Conservation (phyloP, 2,329 filamentous ascomycete genomes). For the Colletotrichum tanaceti region DNA sequence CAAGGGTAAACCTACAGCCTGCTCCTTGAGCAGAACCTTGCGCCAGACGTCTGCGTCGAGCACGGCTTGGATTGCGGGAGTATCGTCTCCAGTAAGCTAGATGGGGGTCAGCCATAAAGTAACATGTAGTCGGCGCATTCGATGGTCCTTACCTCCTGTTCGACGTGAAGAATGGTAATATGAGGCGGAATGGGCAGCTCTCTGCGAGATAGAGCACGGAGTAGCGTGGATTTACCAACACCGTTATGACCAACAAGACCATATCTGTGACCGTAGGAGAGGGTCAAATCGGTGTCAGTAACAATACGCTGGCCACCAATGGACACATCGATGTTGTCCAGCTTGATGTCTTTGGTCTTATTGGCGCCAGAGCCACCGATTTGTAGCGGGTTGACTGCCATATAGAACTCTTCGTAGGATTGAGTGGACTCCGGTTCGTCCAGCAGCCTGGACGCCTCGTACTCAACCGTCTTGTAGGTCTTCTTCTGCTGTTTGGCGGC, state of each 20-base stretch:
- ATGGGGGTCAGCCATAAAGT: slow-evolving; percentile 40
- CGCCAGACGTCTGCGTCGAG: slow-evolving; percentile 98
- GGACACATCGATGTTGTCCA: slow-evolving; percentile 94
- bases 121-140: not conserved
- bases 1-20: slow-evolving; percentile 70
- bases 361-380: slow-evolving; percentile 76
- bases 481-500: slow-evolving; percentile 99
- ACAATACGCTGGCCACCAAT: slow-evolving; percentile 91
- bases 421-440: slow-evolving; percentile 84
- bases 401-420: slow-evolving; percentile 99
- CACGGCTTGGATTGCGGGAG: slow-evolving; percentile 92
- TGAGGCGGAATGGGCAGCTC: slow-evolving; percentile 95
- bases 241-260: slow-evolving; percentile 99
- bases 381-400: slow-evolving; percentile 98
- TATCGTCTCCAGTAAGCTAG: slow-evolving; percentile 94
- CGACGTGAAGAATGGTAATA: slow-evolving; percentile 98
- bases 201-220: slow-evolving; percentile 90
- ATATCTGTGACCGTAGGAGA: slow-evolving; percentile 93
- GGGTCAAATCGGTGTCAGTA: slow-evolving; percentile 87
- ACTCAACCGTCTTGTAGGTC: slow-evolving; percentile 97
- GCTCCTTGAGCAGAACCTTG: slow-evolving; percentile 91
- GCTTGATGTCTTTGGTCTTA: slow-evolving; percentile 99
- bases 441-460: slow-evolving; percentile 91
- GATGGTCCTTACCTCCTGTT: slow-evolving; percentile 81
- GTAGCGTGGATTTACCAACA: slow-evolving; percentile 96